These are phyloP conservation scores for Excoecaria agallocha DNA, from an alignment of 345 rosid genomes.

Conservation along the genomic window DNA sequence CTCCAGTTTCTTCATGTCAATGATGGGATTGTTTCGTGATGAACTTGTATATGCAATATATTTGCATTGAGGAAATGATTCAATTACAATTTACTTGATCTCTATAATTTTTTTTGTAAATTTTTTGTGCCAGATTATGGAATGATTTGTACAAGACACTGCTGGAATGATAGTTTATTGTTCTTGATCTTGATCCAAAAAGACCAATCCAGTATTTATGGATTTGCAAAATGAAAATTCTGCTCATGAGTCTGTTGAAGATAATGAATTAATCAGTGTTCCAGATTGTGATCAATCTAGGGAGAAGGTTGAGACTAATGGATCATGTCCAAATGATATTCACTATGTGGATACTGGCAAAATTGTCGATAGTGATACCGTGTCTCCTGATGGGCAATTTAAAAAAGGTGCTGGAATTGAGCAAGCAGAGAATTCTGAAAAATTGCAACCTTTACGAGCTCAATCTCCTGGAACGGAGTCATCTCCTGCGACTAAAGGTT, in stretches of 20 bases:
- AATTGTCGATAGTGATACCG: conserved; percentile 10
- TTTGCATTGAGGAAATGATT: conserved; percentile 9
- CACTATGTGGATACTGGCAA: conserved; percentile 22
- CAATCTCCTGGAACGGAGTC: conserved; percentile 30
- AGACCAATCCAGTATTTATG: conserved; percentile 26
- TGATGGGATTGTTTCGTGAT: too few relatives aligned
- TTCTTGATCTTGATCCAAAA: conserved; percentile 56
- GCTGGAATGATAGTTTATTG: conserved; percentile 54
- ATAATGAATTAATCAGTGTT: conserved; percentile 32
- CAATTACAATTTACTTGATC: conserved; percentile 19
- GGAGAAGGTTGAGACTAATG: conserved; percentile 33
- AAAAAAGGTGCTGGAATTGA: conserved; percentile 21
- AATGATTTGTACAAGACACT: conserved; percentile 30
- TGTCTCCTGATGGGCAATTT: conserved; percentile 15
- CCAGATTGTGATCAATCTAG: conserved; percentile 12
- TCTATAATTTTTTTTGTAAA: background rate
- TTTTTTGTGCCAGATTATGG: conserved; percentile 26
- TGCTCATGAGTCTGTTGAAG: conserved; percentile 51
- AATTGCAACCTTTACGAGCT: conserved; percentile 18
- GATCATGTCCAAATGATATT: conserved; percentile 32
- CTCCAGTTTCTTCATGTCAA: too few relatives aligned
- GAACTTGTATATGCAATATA: background rate
- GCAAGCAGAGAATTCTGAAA: conserved; percentile 13
- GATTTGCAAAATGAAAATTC: conserved; percentile 43
- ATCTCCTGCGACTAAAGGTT: conserved; percentile 48